These are phyloP conservation scores for Penicilliopsis zonata DNA, from an alignment of 495 filamentous ascomycete species.

Conservation along the genomic window DNA sequence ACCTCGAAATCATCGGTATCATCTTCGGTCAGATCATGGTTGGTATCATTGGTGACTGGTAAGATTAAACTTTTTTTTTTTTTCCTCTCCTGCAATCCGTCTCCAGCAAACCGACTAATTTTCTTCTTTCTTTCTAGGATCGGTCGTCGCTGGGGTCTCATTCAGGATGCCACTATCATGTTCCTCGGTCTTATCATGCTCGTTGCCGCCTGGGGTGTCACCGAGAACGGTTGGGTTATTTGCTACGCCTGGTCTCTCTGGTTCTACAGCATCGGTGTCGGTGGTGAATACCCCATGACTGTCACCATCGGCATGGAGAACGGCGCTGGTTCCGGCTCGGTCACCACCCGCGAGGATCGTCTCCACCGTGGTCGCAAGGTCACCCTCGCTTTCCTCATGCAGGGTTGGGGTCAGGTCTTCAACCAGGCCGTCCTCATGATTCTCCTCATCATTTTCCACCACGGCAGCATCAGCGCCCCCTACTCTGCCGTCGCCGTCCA, in stretches of 20 bases:
- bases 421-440: conserved; percentile 82
- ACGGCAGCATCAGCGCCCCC: conserved; percentile 54
- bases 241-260: conserved; percentile 86
- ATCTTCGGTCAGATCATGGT: conserved; percentile 76
- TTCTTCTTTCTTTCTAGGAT: conserved; percentile 40
- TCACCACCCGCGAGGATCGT: conserved; percentile 81
- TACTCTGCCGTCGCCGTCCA: conserved; percentile 61
- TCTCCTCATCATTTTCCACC: conserved; percentile 69
- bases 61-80: too few species aligned
- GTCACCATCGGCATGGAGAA: conserved; percentile 94
- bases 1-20: conserved; percentile 80
- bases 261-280: conserved; percentile 84
- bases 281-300: conserved; percentile 92
- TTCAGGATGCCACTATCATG: conserved; percentile 91
- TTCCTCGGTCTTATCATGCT: conserved; percentile 79
- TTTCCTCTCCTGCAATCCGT: too few species aligned
- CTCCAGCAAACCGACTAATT: too few species aligned
- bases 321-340: conserved; percentile 65
- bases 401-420: conserved; percentile 88
- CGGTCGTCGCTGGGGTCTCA: conserved; percentile 82
- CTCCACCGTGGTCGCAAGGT: conserved; percentile 89
- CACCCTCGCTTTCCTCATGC: conserved; percentile 89
- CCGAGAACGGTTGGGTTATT: conserved; percentile 80
- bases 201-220: conserved; percentile 72
- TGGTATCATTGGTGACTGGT: conserved; percentile 50